A percentile compares a stretch with the other conserved stretches of the same genome.
Evolutionary conservation across 257 asterid genomes (phyloP).

Genomic region (Ligustrum vulgare): DNA sequence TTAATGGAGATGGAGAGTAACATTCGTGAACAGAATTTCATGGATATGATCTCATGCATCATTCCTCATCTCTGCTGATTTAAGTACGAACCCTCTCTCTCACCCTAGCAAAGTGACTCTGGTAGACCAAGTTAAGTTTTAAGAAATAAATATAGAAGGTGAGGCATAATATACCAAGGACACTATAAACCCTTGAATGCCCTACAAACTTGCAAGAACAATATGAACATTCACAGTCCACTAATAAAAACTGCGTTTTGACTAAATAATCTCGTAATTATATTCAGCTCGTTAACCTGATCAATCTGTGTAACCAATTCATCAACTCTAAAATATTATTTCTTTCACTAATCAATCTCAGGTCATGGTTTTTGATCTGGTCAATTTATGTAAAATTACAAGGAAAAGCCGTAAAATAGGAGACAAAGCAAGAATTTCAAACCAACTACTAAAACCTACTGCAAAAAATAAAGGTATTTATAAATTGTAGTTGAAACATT

Average conservation of each 20-base stretch:
- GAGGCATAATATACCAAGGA: neutral
- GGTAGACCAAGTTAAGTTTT: neutral
- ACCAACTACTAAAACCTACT: conserved; percentile 1
- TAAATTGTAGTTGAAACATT: conserved; percentile 10
- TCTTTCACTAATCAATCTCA: neutral
- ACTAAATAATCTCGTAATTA: neutral
- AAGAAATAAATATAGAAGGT: neutral
- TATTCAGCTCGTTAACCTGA: neutral
- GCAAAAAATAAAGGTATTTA: neutral
- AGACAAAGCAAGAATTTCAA: conserved; percentile 13
- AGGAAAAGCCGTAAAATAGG: neutral
- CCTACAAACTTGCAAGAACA: neutral
- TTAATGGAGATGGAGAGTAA: neutral
- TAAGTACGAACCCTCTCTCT: neutral
- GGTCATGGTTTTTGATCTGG: conserved; percentile 3
- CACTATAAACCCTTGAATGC: neutral
- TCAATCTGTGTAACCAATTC: conserved; percentile 16
- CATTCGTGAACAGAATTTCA: neutral
- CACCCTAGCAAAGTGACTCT: neutral
- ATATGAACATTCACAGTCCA: neutral
- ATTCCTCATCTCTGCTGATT: neutral
- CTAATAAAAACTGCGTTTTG: conserved; percentile 9
- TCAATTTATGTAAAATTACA: neutral
- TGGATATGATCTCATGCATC: neutral
- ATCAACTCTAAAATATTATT: conserved; percentile 8